Conservation (phyloP, 495 filamentous ascomycete genomes). For the Bacidia rubella region DNA sequence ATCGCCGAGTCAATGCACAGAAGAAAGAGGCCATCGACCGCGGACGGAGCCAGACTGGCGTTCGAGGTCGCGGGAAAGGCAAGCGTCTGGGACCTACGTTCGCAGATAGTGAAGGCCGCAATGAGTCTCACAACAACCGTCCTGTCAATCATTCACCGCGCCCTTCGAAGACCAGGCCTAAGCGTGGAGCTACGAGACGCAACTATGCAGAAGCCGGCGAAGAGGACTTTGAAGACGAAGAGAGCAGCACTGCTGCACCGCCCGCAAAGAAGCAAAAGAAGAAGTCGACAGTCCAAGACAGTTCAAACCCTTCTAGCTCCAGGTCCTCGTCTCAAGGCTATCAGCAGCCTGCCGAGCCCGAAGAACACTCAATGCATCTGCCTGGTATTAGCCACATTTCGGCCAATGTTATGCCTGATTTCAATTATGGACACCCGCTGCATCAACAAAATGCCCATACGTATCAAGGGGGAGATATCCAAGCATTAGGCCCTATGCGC, state of each 20-base stretch:
- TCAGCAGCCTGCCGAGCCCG: no score
- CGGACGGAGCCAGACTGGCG: slow-evolving; percentile 9
- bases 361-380: no score
- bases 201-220: not conserved
- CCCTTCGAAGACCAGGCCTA: not conserved
- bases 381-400: no score
- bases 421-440: no score
- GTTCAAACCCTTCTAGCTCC: not conserved
- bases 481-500: no score
- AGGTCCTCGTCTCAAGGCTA: not conserved
- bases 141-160: no score
- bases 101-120: not conserved
- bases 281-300: not conserved
- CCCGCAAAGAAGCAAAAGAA: not conserved
- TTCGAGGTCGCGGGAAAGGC: slow-evolving; percentile 12
- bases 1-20: slow-evolving; percentile 18
- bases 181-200: not conserved
- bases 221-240: not conserved
- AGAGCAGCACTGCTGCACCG: not conserved
- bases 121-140: not conserved
- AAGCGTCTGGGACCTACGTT: not conserved
- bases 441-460: no score
- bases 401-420: no score
- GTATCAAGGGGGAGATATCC: no score
- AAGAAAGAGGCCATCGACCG: slow-evolving; percentile 12